Conservation (phyloP, 495 filamentous ascomycete species). For the Penicillium cinerascens region DNA sequence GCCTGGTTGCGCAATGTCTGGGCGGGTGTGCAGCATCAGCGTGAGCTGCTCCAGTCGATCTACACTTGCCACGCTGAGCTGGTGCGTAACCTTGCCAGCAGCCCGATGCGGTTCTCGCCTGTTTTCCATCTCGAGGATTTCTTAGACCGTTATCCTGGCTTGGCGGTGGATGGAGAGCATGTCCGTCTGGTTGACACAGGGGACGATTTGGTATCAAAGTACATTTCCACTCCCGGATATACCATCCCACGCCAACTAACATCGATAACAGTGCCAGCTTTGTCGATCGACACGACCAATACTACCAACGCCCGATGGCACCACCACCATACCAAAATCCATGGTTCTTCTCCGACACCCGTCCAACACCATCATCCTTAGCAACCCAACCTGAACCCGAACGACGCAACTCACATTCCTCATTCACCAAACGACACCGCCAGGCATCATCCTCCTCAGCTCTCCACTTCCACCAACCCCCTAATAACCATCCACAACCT, state of each 20-base stretch:
- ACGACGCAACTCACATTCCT: constrained; percentile 8
- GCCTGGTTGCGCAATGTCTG: constrained; percentile 68
- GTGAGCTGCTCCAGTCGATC: constrained; percentile 69
- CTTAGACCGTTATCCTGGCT: constrained; percentile 69
- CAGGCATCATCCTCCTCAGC: constrained; percentile 12
- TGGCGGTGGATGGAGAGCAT: constrained; percentile 51
- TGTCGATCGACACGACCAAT: constrained; percentile 21
- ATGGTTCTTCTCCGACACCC: constrained; percentile 11
- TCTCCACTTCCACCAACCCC: constrained; percentile 18
- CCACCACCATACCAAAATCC: constrained; percentile 14
- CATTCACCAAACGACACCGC: constrained; percentile 2
- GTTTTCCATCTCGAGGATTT: constrained; percentile 85
- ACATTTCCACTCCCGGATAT: constrained; percentile 2
- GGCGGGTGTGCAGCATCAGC: constrained; percentile 75
- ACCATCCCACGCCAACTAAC: background rate
- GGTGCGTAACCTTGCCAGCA: constrained; percentile 64
- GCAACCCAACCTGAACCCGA: constrained; percentile 10
- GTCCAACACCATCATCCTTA: constrained; percentile 11
- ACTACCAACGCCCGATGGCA: constrained; percentile 17
- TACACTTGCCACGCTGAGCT: constrained; percentile 70
- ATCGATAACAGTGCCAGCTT: background rate
- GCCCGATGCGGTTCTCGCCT: constrained; percentile 65
- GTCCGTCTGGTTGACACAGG: constrained; percentile 53
- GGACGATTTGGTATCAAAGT: constrained; percentile 48
- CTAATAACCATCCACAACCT: constrained; percentile 6